Evolutionary conservation across 805 yeast species (phyloP), one percentile per base, ranked within the genome.

Genomic region (Monosporozyma servazzii): DNA sequence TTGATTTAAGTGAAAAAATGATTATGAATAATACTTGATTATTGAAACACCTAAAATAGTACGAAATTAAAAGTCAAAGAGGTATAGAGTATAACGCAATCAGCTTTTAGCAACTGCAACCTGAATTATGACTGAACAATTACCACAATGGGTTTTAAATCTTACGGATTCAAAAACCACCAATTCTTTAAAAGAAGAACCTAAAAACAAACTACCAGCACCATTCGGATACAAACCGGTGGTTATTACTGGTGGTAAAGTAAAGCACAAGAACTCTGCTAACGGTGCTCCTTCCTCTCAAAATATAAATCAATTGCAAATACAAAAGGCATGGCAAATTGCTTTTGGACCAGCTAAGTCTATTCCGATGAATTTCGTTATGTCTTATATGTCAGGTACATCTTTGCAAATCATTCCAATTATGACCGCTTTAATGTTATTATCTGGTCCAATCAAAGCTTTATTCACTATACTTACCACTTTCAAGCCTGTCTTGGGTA

Each of bases 361-460:
- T 29, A 76, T 93, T n/a, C 96, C 97, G 7, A 86, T 88, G 95
- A 93, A 88, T 62, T 67, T 86, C 48, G 71, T 88, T 47, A 88
- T 91, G 96, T 81, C 88, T 54, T 93, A 88, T 66, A 87, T 91
- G 88, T 81, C 96, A 0, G 98, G 98, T 31, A 84, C 85, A 60
- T 79, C 95, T 3, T 71, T 93, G 27, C 98, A 93, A 61, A 76
- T 91, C 57, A 88, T 91, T 56, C 93, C 97, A 3, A 85, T 91
- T 46, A 83, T 89, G 70, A 90, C 89, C 86, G 84, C 96, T 0
- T 65, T 86, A 29, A 88, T 84, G 88, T 72, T 91, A 58, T 80
- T 93, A 56, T 77, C 86, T 56, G 82, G 80, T 46, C 93, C 97
- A 0, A 60, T 88, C 37, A 82, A 80, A 59, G 88, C 95, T 23